Conservation (phyloP, 768 basidiomycete genomes). For the Boletus subcaerulescens region DNA sequence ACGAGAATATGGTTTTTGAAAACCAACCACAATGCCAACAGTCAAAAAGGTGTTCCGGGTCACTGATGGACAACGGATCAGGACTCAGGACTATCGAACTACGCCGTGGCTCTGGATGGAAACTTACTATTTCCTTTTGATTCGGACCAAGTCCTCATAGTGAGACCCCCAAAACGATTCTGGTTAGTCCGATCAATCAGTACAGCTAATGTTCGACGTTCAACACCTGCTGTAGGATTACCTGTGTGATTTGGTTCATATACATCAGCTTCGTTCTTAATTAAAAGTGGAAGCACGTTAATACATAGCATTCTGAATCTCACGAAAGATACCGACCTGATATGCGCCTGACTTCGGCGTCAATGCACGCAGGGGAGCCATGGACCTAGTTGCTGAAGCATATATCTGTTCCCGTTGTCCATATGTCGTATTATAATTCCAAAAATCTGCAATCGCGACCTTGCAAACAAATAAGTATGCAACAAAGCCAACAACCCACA, state of each 20-base stretch:
- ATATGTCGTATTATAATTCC: not conserved
- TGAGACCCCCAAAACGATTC: not conserved
- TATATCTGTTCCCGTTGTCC: not conserved
- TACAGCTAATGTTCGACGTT: not conserved
- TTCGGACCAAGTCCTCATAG: not conserved
- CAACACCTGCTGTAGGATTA: not conserved
- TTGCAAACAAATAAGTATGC: not conserved
- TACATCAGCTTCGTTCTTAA: not conserved
- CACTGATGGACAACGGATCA: not conserved
- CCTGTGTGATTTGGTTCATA: not conserved
- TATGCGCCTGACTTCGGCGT: not conserved
- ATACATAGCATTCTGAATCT: not conserved
- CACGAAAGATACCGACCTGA: not conserved
- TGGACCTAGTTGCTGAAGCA: not conserved
- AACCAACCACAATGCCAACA: not conserved
- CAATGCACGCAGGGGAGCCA: not conserved
- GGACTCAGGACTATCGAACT: no score
- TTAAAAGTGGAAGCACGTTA: not conserved
- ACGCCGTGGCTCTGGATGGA: not conserved
- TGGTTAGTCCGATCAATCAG: not conserved
- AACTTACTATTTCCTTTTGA: not conserved
- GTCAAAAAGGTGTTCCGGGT: not conserved
- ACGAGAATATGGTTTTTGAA: not conserved
- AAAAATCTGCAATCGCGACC: not conserved
- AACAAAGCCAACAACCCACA: no score